phyloP scores from a whole-genome alignment of 495 filamentous ascomycete species.

The Aspergillus saccharolyticus region DNA sequence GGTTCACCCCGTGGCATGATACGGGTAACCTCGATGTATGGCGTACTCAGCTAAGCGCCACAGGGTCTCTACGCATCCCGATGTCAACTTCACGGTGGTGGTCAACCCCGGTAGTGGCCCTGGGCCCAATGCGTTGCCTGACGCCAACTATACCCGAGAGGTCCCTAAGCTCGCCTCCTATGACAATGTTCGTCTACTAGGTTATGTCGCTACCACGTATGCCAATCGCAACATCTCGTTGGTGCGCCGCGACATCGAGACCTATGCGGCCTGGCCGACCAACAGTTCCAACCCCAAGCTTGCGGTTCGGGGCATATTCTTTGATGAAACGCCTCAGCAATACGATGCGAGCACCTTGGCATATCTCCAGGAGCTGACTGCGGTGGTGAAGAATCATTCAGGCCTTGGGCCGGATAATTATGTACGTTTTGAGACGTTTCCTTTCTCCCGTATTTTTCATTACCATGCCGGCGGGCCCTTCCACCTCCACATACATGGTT shows the following conservation, averaged over 20 bases:
- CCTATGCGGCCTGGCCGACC: constrained; percentile 44
- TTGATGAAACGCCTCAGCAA: constrained; percentile 44
- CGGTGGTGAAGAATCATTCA: constrained; percentile 28
- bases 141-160: constrained; percentile 48
- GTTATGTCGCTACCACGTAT: constrained; percentile 52
- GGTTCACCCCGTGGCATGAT: constrained; percentile 16
- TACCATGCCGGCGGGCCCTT: neutral
- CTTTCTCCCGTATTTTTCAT: constrained; percentile 5
- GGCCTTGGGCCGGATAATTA: constrained; percentile 36
- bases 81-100: constrained; percentile 48
- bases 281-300: constrained; percentile 30
- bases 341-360: constrained; percentile 29
- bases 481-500: neutral
- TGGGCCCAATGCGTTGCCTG: constrained; percentile 39
- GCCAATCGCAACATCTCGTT: constrained; percentile 36
- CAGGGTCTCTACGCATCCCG: constrained; percentile 38
- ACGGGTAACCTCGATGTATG: constrained; percentile 11
- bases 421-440: constrained; percentile 30
- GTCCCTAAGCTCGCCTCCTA: constrained; percentile 39
- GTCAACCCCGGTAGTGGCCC: constrained; percentile 55
- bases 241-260: constrained; percentile 41
- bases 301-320: constrained; percentile 44
- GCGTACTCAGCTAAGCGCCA: constrained; percentile 25
- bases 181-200: constrained; percentile 47
- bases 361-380: constrained; percentile 37